Base-by-base conservation (phyloP, 495 filamentous ascomycete genomes). In the Talaromyces borbonicus region DNA sequence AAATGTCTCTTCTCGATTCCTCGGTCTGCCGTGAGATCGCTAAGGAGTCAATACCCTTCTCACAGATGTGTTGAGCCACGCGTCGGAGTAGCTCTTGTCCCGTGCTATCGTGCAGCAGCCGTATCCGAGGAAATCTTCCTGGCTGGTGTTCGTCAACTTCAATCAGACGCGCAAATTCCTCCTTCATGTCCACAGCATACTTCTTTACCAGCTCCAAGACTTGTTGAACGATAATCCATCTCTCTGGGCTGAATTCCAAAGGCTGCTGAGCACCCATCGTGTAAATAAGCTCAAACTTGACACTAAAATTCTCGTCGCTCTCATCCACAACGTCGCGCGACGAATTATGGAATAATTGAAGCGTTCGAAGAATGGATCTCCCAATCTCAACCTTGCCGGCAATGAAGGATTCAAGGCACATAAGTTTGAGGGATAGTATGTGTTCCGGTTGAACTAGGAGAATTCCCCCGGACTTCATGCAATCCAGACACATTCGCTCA, bases 381-480 rank as follows among this genome's bases (percentile, higher is more conserved):
- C 64, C 70, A 26, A 73, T 42, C 0, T 39, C 8, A 1, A 20
- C 11, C 23, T 47, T 53, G 5, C 49, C 56, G 5, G 29, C 43
- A 32, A 65, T 54, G 11, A 66, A 60, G 22, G 50, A 58, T 42
- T 88, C 81, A 4, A 81, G 53, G 0, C 74, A 74, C 72, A 82
- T 80, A 8, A 88, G 60, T 51, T 79, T 70, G 51, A 86, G 79
- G 0, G 83, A 87, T 0, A 87, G 67, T 0, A 85, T 57, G 47
- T 88, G 82, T 54, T 88, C 84, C 0, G 84, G 84, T 30, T 83
- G 79, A 0, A 78, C 57, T 0, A 87, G 57, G 3, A 87, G 57
- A 27, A 85, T 63, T 0, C 77, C 80, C 0, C 78, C 67, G 3
- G 52, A 50, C 0, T 24, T 24, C 58, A 58, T 70, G 49, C 81